Evolutionary conservation across 106 monocot species (phyloP).

Genomic region (Acanthochlamys bracteata): DNA sequence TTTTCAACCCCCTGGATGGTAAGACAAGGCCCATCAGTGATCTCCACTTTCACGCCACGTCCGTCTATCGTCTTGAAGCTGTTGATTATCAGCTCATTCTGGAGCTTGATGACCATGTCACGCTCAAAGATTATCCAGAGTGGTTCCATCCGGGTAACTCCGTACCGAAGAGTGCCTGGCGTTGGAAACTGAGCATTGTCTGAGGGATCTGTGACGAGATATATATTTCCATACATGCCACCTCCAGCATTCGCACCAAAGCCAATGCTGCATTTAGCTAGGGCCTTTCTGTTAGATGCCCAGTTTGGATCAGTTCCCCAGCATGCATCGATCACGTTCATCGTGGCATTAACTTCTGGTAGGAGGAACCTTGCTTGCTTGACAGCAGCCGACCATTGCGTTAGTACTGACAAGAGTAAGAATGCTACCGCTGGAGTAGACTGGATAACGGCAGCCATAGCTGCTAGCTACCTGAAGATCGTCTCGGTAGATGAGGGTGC

Average conservation of each 20-base stretch:
- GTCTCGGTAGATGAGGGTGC: no score
- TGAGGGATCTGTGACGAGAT: neutral
- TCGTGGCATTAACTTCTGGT: neutral
- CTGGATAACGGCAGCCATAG: no score
- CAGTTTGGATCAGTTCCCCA: neutral
- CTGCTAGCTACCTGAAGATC: no score
- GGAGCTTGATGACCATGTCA: slow-evolving; percentile 20
- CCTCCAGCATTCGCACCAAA: neutral
- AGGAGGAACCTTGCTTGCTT: neutral
- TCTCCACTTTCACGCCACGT: slow-evolving; percentile 17
- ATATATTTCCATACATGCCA: neutral
- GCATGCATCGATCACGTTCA: neutral
- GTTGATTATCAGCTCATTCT: slow-evolving; percentile 23
- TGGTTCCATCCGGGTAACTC: slow-evolving; percentile 4
- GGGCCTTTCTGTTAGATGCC: neutral
- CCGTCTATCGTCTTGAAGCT: slow-evolving; percentile 32
- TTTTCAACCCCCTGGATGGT: neutral
- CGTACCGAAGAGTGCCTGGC: neutral
- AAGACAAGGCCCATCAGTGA: slow-evolving; percentile 20
- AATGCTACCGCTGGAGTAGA: no score
- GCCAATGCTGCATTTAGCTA: neutral
- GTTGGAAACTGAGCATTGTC: neutral
- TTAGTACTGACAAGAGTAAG: no score
- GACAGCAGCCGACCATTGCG: no score
- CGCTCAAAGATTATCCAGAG: slow-evolving; percentile 24